A percentile compares a stretch with the other conserved stretches of the same genome.
Evolutionary conservation across 202 grass and related monocot species (phyloP).

Genomic region (Alloteropsis angusta): DNA sequence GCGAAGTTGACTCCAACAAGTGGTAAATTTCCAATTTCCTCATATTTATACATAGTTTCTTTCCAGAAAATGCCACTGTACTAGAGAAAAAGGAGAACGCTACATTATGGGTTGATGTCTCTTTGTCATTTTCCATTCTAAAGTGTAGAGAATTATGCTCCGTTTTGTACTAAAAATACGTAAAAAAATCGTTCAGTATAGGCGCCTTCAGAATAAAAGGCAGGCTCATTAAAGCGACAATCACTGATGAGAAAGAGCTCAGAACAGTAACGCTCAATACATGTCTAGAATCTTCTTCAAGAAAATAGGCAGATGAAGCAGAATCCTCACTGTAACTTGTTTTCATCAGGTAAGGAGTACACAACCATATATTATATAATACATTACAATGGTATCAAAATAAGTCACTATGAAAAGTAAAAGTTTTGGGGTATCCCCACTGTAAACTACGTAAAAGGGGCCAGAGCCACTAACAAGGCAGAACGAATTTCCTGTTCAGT

Average conservation of each 20-base stretch:
- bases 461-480: slow-evolving; percentile 36
- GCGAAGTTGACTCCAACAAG: not conserved
- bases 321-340: slow-evolving; percentile 27
- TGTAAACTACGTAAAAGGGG: slow-evolving; percentile 31
- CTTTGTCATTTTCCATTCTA: slow-evolving; percentile 15
- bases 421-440: slow-evolving; percentile 18
- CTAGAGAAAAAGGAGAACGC: not conserved
- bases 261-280: slow-evolving; percentile 11
- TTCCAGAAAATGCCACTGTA: not conserved
- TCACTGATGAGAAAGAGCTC: not conserved
- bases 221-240: slow-evolving; percentile 1
- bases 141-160: not conserved
- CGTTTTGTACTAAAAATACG: not conserved
- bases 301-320: slow-evolving; percentile 8
- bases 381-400: slow-evolving; percentile 22
- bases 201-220: not conserved
- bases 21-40: not conserved
- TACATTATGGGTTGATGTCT: not conserved
- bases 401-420: slow-evolving; percentile 33
- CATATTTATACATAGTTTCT: not conserved
- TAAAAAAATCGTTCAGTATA: slow-evolving; percentile 1
- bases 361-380: slow-evolving; percentile 36
- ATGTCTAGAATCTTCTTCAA: slow-evolving; percentile 16
- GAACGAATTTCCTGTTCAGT: slow-evolving; percentile 32
- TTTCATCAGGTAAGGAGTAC: slow-evolving; percentile 16